Percentiles rank a stretch among this genome's conserved stretches.
Evolutionary conservation across 1,284 basidiomycete genomes (phyloP).

Genomic region (Ganoderma sinense): DNA sequence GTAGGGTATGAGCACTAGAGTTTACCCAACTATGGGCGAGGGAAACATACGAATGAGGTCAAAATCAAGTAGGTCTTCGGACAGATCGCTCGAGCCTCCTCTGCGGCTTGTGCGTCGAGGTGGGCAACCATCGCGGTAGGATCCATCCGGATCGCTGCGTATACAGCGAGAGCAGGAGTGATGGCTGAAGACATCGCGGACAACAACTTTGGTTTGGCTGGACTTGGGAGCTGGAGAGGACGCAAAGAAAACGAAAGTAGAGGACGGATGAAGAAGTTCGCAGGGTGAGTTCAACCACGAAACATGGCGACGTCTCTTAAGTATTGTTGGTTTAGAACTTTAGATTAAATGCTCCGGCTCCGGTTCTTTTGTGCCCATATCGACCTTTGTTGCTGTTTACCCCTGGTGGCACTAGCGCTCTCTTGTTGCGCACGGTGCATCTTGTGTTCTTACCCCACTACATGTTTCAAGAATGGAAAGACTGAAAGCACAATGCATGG

Average conservation of each 20-base stretch:
- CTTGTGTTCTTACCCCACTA: not conserved
- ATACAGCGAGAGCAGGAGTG: not conserved
- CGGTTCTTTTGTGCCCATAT: not conserved
- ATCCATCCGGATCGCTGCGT: not conserved
- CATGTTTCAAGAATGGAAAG: not conserved
- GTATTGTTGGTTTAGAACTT: not conserved
- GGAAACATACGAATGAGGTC: not conserved
- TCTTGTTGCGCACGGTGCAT: not conserved
- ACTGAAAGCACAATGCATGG: not conserved
- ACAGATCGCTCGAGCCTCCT: not conserved
- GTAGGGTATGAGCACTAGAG: not conserved
- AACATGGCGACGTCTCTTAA: not conserved
- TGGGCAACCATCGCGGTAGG: not conserved
- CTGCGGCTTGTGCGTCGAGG: not conserved
- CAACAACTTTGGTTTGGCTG: not conserved
- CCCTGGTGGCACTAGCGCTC: not conserved
- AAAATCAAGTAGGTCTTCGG: not conserved
- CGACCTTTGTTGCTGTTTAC: not conserved
- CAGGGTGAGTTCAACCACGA: not conserved
- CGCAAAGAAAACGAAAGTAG: too few species aligned
- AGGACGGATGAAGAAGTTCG: not conserved
- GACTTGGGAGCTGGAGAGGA: not conserved
- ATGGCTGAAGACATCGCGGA: not conserved
- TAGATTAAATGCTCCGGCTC: too few species aligned
- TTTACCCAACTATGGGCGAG: not conserved